Percentiles rank a stretch among this genome's conserved stretches.
phyloP scores from a whole-genome alignment of 1,284 basidiomycete species.

The Rhodotorula sp. region DNA sequence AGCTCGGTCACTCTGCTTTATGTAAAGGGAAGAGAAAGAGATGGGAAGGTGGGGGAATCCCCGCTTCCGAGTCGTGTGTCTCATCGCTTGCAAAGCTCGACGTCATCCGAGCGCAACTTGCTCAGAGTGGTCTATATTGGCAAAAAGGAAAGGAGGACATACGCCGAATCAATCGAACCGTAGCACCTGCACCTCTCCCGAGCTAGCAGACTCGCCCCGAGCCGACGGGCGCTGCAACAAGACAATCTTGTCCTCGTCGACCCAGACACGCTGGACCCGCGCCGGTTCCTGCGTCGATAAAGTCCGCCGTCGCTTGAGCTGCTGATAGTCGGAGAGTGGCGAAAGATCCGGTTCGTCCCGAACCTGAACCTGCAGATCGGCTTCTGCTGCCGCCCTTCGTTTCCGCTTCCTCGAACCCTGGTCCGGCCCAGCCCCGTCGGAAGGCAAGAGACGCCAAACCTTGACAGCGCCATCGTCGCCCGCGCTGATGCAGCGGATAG shows the following conservation, averaged over 20 bases:
- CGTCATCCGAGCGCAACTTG: background rate
- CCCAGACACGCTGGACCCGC: constrained; percentile 14
- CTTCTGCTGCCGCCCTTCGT: background rate
- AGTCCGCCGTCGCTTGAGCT: constrained; percentile 1
- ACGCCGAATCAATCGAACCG: constrained; percentile 23
- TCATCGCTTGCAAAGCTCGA: background rate
- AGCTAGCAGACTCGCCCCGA: background rate
- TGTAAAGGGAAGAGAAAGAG: background rate
- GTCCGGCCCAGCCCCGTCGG: no score
- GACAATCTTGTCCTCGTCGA: constrained; percentile 37
- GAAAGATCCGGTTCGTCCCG: background rate
- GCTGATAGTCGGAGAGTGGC: background rate
- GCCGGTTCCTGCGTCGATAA: background rate
- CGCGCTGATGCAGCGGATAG: constrained; percentile 45
- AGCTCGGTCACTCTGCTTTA: no score
- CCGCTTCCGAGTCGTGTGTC: background rate
- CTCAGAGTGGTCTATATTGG: background rate
- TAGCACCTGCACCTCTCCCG: constrained; percentile 22
- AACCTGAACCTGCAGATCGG: background rate
- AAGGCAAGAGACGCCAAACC: constrained; percentile 45
- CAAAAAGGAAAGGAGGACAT: background rate
- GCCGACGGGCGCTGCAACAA: constrained; percentile 16
- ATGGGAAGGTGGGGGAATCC: background rate
- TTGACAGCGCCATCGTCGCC: constrained; percentile 48
- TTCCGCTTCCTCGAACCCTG: background rate